A percentile compares a stretch with the other conserved stretches of the same genome.
Evolutionary conservation across 768 basidiomycete genomes (phyloP).

Genomic region (Strobilomyces confusus): DNA sequence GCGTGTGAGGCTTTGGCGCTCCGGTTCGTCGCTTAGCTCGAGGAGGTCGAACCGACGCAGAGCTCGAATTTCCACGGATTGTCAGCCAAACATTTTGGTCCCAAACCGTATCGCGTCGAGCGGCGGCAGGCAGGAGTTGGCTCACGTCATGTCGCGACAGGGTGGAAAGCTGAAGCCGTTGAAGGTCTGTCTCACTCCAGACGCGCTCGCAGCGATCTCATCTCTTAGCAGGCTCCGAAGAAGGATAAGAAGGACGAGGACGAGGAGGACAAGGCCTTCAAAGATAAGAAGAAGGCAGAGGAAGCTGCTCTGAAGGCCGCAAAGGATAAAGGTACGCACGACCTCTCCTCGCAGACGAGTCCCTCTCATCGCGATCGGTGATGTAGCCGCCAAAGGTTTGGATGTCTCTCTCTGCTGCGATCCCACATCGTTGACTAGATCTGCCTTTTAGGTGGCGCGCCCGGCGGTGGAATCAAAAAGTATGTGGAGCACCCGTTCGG

Average conservation of each 20-base stretch:
- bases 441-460: slow-evolving; percentile 51
- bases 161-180: slow-evolving; percentile 86
- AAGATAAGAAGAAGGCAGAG: slow-evolving; percentile 74
- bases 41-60: no score
- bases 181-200: slow-evolving; percentile 46
- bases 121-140: no score
- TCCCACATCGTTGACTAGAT: slow-evolving; percentile 1
- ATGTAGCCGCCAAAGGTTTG: slow-evolving; percentile 31
- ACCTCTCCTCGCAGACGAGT: neutral
- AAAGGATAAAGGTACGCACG: slow-evolving; percentile 59
- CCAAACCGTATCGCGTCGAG: neutral
- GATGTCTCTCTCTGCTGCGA: neutral
- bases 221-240: slow-evolving; percentile 62
- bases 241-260: slow-evolving; percentile 71
- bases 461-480: slow-evolving; percentile 84
- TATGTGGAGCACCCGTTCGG: slow-evolving; percentile 35
- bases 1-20: neutral
- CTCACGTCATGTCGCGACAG: slow-evolving; percentile 51
- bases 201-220: neutral
- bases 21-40: neutral
- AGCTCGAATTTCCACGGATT: slow-evolving; percentile 6
- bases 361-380: neutral
- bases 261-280: slow-evolving; percentile 69
- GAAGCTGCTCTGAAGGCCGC: slow-evolving; percentile 69
- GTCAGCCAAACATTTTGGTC: neutral